Evolutionary conservation across 1,284 basidiomycete genomes (phyloP).

Genomic region (Malassezia nana): DNA sequence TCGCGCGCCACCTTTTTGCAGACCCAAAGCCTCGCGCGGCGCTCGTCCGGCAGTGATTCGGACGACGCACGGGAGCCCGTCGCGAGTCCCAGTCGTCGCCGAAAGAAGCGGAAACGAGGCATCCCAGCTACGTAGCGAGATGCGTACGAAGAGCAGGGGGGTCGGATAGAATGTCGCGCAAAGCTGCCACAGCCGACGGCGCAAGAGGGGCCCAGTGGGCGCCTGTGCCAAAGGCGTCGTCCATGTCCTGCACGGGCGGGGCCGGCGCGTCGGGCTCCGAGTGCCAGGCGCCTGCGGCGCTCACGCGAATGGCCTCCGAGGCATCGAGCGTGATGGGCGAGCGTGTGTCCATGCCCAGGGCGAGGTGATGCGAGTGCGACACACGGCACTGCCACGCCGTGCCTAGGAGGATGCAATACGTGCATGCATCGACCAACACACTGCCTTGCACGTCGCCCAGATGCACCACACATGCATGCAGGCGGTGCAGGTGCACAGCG

Average conservation of each 20-base stretch:
- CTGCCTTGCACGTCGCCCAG: constrained; percentile 7
- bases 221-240: constrained; percentile 5
- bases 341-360: constrained; percentile 1
- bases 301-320: neutral
- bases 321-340: constrained; percentile 11
- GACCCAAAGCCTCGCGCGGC: neutral
- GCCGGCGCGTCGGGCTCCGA: neutral
- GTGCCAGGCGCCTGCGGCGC: neutral
- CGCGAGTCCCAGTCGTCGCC: neutral
- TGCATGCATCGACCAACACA: constrained; percentile 8
- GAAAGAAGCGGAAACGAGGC: constrained; percentile 12
- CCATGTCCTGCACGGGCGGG: constrained; percentile 15
- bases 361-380: neutral
- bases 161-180: neutral
- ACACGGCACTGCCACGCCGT: constrained; percentile 5
- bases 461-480: constrained; percentile 2
- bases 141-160: neutral
- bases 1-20: neutral
- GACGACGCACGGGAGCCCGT: neutral
- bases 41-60: neutral
- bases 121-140: neutral
- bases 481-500: neutral
- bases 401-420: constrained; percentile 2
- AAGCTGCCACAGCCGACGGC: neutral
- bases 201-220: neutral